These are phyloP conservation scores for Jacaranda mimosifolia DNA, from an alignment of 257 asterid species.

Conservation along the genomic window DNA sequence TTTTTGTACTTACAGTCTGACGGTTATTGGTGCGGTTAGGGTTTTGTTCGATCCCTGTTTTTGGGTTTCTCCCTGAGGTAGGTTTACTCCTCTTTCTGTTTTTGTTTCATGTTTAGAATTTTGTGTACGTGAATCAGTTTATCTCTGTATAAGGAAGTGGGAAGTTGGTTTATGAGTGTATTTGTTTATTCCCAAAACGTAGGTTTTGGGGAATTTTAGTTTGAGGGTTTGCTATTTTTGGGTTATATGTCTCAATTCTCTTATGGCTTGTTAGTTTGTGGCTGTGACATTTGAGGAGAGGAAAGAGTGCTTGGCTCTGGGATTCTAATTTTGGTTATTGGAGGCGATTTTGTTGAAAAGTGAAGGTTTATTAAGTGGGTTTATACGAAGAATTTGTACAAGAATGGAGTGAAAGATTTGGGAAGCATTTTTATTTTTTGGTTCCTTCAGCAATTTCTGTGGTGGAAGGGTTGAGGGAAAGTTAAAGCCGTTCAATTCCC, in stretches of 20 bases:
- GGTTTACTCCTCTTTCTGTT: conserved; percentile 26
- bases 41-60: conserved; percentile 50
- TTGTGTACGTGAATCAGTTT: conserved; percentile 21
- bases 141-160: conserved; percentile 24
- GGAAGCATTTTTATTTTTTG: conserved; percentile 10
- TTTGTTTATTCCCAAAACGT: conserved; percentile 1
- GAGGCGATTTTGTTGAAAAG: conserved; percentile 10
- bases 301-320: conserved; percentile 23
- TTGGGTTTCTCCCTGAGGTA: conserved; percentile 30
- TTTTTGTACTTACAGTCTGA: conserved; percentile 38
- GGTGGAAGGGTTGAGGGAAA: conserved; percentile 24
- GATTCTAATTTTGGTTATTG: conserved; percentile 34
- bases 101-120: not conserved
- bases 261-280: conserved; percentile 26
- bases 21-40: conserved; percentile 61
- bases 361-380: conserved; percentile 8
- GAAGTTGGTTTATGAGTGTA: conserved; percentile 19
- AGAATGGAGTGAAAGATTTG: conserved; percentile 28
- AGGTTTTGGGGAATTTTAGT: conserved; percentile 34
- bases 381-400: not conserved
- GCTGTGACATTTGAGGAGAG: conserved; percentile 26
- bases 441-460: not conserved
- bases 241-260: conserved; percentile 23
- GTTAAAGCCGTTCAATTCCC: conserved; percentile 26
- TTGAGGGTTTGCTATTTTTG: conserved; percentile 28